A percentile compares a stretch with the other conserved stretches of the same genome.
Evolutionary conservation across 2,329 filamentous ascomycete genomes (phyloP).

Genomic region (Colletotrichum trifolii): DNA sequence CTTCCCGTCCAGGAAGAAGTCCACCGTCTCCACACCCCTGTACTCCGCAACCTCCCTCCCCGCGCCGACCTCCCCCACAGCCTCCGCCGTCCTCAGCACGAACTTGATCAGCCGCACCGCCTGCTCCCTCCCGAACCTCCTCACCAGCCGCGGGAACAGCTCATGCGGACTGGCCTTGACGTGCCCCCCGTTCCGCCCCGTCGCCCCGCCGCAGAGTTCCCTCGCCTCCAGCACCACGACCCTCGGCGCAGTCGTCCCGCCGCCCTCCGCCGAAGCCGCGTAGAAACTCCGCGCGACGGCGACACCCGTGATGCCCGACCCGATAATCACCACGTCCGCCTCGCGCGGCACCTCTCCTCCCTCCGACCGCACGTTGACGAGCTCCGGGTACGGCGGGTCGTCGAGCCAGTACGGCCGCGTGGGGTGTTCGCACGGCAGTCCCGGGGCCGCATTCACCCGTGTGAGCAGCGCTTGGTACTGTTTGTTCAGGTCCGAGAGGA

Average conservation of each 20-base stretch:
- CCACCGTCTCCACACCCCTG: conserved; percentile 58
- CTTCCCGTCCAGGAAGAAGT: conserved; percentile 54
- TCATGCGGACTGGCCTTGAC: conserved; percentile 59
- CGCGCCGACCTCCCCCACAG: conserved; percentile 52
- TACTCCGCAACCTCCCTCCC: conserved; percentile 52
- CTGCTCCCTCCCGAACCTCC: conserved; percentile 44
- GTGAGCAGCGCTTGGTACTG: conserved; percentile 44
- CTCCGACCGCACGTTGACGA: conserved; percentile 48
- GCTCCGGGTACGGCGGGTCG: conserved; percentile 54
- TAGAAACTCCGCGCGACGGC: conserved; percentile 47
- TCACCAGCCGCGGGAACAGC: conserved; percentile 49
- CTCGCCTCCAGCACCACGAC: conserved; percentile 64
- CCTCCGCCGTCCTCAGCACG: conserved; percentile 54
- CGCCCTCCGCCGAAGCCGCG: conserved; percentile 28
- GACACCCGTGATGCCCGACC: conserved; percentile 64
- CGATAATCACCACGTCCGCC: conserved; percentile 63
- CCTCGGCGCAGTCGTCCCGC: conserved; percentile 9
- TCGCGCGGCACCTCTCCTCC: conserved; percentile 45
- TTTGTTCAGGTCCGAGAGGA: conserved; percentile 42
- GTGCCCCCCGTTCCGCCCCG: conserved; percentile 64
- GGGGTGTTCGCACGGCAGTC: conserved; percentile 53
- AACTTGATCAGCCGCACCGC: conserved; percentile 57
- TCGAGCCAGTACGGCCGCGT: conserved; percentile 60
- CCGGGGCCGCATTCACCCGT: conserved; percentile 48
- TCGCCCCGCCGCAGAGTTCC: conserved; percentile 61